phyloP scores from a whole-genome alignment of 306 rosid species.

The Carpinus fangiana region DNA sequence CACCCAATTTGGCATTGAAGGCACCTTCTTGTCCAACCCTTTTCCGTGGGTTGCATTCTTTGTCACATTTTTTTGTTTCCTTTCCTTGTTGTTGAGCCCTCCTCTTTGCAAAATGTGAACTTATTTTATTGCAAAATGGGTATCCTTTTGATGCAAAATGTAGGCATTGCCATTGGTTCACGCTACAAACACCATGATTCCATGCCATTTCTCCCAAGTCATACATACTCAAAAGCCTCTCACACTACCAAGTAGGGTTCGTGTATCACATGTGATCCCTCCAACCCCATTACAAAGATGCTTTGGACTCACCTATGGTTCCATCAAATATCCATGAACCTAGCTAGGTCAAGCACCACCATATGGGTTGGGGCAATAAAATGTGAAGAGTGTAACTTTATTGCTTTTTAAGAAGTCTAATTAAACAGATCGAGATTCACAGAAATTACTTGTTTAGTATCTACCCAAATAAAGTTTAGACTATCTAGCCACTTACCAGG shows the following conservation, averaged over 20 bases:
- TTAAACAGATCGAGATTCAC: neutral
- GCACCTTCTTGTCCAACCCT: constrained; percentile 13
- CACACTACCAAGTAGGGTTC: constrained; percentile 32
- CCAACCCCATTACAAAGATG: constrained; percentile 27
- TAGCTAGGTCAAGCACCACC: constrained; percentile 8
- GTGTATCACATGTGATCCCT: constrained; percentile 51
- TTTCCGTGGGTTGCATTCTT: constrained; percentile 31
- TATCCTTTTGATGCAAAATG: constrained; percentile 37
- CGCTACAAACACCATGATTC: constrained; percentile 56
- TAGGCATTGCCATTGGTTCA: constrained; percentile 49
- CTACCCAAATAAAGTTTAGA: no score
- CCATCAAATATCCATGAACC: constrained; percentile 37
- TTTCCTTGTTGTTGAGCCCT: constrained; percentile 23
- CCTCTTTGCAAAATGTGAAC: constrained; percentile 7
- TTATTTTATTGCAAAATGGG: constrained; percentile 27
- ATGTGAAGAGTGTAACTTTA: constrained; percentile 5
- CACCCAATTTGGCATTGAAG: constrained; percentile 40
- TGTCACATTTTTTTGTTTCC: constrained; percentile 34
- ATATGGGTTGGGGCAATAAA: constrained; percentile 8
- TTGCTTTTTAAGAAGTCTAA: neutral
- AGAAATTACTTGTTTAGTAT: no score
- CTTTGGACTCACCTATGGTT: constrained; percentile 29
- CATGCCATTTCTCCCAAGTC: constrained; percentile 50
- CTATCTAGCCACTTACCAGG: no score
- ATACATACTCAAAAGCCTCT: constrained; percentile 43